Percentiles rank a stretch among this genome's conserved stretches.
These are phyloP conservation scores for Ophiocordyceps polyrhachis-furcata DNA, from an alignment of 2,329 filamentous ascomycete genomes.

Conservation along the genomic window DNA sequence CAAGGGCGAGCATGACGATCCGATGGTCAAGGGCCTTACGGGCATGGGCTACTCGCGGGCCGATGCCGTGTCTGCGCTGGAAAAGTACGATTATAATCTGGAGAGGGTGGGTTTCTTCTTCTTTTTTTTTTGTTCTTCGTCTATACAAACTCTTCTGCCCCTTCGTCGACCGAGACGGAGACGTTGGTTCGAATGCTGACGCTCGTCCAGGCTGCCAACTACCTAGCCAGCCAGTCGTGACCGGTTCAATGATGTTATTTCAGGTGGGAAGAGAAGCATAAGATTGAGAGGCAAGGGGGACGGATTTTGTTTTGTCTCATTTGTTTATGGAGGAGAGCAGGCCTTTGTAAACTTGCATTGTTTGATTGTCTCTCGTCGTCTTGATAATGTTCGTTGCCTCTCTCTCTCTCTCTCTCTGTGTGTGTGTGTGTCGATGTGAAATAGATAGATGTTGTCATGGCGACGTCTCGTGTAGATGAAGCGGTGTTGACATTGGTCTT, in stretches of 20 bases:
- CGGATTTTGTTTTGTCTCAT: no score
- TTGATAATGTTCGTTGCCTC: not conserved
- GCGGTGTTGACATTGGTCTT: no score
- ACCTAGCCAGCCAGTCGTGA: slow-evolving; percentile 34
- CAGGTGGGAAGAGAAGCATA: not conserved
- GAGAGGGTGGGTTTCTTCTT: slow-evolving; percentile 51
- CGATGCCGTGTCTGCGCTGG: slow-evolving; percentile 60
- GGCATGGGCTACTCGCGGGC: slow-evolving; percentile 70
- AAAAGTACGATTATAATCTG: slow-evolving; percentile 92
- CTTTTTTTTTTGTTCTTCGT: not conserved
- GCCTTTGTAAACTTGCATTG: no score
- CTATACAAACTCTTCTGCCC: not conserved
- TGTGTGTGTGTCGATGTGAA: no score
- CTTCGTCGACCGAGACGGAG: no score
- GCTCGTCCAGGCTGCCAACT: slow-evolving; percentile 33
- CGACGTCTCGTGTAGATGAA: no score
- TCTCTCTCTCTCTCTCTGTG: no score
- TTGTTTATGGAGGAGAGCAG: no score
- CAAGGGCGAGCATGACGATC: slow-evolving; percentile 71
- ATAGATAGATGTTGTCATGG: no score
- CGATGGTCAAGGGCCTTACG: slow-evolving; percentile 75
- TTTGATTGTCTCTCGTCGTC: not conserved
- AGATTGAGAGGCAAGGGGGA: not conserved
- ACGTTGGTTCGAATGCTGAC: not conserved
- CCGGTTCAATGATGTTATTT: no score